Evolutionary conservation across 306 rosid genomes (phyloP).

Genomic region (Clitoria ternatea): DNA sequence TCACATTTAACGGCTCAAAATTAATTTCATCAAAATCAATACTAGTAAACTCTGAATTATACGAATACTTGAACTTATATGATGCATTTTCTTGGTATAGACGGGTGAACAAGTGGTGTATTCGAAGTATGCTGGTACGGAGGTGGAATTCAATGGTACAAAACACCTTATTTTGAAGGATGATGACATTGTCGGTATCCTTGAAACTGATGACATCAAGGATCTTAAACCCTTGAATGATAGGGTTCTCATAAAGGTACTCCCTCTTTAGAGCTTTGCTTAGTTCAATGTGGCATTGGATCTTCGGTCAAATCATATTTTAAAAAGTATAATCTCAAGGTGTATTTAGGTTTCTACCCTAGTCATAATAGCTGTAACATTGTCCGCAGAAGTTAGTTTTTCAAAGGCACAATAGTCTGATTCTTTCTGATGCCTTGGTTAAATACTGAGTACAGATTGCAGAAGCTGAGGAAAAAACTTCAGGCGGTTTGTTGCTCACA

Average conservation of each 20-base stretch:
- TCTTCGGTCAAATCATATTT: not conserved
- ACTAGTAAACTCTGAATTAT: no score
- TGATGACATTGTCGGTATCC: conserved; percentile 80
- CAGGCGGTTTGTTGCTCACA: conserved; percentile 78
- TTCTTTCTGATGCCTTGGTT: not conserved
- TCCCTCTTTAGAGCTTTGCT: not conserved
- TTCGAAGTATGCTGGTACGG: conserved; percentile 83
- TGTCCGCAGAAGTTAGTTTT: no score
- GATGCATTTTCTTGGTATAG: conserved; percentile 30
- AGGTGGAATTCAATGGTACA: conserved; percentile 73
- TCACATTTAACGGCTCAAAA: no score
- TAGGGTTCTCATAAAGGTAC: conserved; percentile 78
- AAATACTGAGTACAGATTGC: conserved; percentile 45
- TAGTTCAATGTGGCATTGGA: not conserved
- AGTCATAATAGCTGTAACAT: no score
- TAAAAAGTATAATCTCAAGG: not conserved
- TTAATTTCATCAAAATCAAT: no score
- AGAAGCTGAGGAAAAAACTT: conserved; percentile 72
- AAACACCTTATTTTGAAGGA: conserved; percentile 85
- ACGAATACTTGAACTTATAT: no score
- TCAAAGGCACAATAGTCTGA: not conserved
- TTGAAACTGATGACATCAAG: conserved; percentile 68
- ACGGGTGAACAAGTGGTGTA: conserved; percentile 71
- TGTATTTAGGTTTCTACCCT: not conserved
- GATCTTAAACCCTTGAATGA: conserved; percentile 86